Base-by-base conservation (phyloP, 1,284 basidiomycete genomes). In the Ceratobasidium sp. region DNA sequence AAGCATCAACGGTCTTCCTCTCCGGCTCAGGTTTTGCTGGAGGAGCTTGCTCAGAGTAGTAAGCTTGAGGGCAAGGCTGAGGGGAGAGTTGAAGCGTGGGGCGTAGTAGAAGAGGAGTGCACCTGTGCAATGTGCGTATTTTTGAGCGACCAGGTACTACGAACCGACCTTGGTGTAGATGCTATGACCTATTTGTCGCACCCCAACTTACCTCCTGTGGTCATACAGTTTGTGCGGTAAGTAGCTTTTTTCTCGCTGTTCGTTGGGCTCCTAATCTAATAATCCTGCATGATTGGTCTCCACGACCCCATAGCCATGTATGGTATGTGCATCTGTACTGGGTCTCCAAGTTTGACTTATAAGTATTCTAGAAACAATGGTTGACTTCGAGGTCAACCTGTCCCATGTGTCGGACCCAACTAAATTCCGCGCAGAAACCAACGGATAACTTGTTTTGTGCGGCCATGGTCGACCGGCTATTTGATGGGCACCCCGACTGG, bases 171-270 rank as follows among this genome's bases (percentile, higher is more conserved):
- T 25, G 33, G 0, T 49, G 12, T 18, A 70, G 67, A 60, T 70
- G 67, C 14, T 70, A 54, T 18, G 67, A 70, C 18, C 0, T 70
- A 21, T 44, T 33, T 51, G 67, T 70, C 58, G 42, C 46, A 4
- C 67, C 67, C 40, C 67, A 70, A 59, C 33, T 51, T 28, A 70
- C 67, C 16, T 8, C 67, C 11, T 70, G 67, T 48, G 67, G 67
- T n/a, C 67, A 70, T 49, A 70, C 48, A 6, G 67, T 25, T 6
- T 70, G 67, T 60, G 67, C 54, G 28, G 67, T 70, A 30, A 70
- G 67, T 59, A 60, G 11, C 6, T 48, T 14, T 14, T n/a, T 67
- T 7, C 18, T 4, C 36, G 4, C 23, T 51, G 3, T 11, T n/a
- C 48, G n/a, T 1, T 23, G 36, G n/a, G 54, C n/a, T 49, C 44